Evolutionary conservation across 495 filamentous ascomycete genomes (phyloP).

Genomic region (Talaromyces borbonicus): DNA sequence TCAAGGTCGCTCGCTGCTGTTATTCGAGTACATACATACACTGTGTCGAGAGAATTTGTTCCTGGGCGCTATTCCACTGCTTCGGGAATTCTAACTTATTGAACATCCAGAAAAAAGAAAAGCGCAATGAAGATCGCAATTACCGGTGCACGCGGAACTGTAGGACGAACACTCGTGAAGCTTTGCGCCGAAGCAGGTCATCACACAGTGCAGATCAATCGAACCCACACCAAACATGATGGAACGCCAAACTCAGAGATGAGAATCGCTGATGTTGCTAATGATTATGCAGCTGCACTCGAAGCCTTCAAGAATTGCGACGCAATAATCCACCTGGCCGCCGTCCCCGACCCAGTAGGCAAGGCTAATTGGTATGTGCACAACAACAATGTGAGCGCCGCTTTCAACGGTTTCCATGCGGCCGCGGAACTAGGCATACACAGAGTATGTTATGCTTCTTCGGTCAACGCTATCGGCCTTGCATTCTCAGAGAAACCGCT

Average conservation of each 20-base stretch:
- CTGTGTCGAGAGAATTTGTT: too few relatives aligned
- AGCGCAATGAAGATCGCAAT: conserved; percentile 14
- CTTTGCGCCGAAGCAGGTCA: conserved; percentile 9
- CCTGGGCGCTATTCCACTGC: too few relatives aligned
- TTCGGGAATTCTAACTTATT: background rate
- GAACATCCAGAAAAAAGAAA: background rate
- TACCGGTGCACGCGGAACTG: conserved; percentile 14
- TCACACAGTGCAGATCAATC: conserved; percentile 14
- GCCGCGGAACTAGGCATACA: conserved; percentile 12
- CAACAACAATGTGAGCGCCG: conserved; percentile 15
- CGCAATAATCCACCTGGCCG: conserved; percentile 14
- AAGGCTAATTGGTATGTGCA: conserved; percentile 13
- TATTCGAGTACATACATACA: too few relatives aligned
- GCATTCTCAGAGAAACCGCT: conserved; percentile 12
- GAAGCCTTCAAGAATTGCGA: conserved; percentile 14
- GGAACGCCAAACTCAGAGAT: conserved; percentile 6
- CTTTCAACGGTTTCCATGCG: conserved; percentile 14
- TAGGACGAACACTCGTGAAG: conserved; percentile 10
- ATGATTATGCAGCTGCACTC: conserved; percentile 11
- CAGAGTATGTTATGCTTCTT: conserved; percentile 12
- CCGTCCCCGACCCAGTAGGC: conserved; percentile 13
- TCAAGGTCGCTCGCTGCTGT: too few relatives aligned
- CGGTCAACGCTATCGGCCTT: conserved; percentile 14
- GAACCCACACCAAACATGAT: conserved; percentile 7
- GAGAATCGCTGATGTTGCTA: conserved; percentile 12